phyloP scores from a whole-genome alignment of 768 basidiomycete genomes.

The Calocera cornea region DNA sequence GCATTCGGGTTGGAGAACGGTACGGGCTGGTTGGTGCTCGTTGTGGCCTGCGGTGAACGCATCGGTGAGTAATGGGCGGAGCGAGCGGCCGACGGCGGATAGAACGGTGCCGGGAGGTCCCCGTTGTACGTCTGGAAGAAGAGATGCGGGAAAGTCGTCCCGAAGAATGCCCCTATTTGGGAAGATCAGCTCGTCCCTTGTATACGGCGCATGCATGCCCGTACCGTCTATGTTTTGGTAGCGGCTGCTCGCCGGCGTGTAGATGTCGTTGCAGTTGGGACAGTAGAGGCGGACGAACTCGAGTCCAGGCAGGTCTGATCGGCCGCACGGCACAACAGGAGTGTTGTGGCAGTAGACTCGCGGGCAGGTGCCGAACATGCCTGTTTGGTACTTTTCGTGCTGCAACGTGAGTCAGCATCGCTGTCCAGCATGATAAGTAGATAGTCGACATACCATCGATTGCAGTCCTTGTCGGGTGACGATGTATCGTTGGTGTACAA shows the following conservation, averaged over 20 bases:
- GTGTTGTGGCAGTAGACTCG: constrained; percentile 83
- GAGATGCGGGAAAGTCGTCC: constrained; percentile 94
- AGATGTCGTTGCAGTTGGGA: constrained; percentile 95
- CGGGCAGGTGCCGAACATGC: constrained; percentile 86
- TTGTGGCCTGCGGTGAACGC: constrained; percentile 34
- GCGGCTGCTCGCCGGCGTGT: constrained; percentile 85
- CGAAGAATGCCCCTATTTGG: constrained; percentile 84
- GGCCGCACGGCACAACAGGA: constrained; percentile 87
- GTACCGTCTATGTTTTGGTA: constrained; percentile 92
- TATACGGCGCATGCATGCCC: constrained; percentile 15
- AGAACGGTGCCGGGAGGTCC: constrained; percentile 87
- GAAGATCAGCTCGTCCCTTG: background rate
- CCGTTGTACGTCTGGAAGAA: constrained; percentile 98
- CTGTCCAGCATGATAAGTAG: constrained; percentile 7
- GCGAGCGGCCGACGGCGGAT: constrained; percentile 40
- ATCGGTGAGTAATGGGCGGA: constrained; percentile 41
- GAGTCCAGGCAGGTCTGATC: constrained; percentile 87
- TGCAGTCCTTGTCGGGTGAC: constrained; percentile 86
- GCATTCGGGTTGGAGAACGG: constrained; percentile 80
- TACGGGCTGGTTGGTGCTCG: constrained; percentile 29
- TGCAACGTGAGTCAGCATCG: constrained; percentile 22
- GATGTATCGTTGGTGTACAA: constrained; percentile 96
- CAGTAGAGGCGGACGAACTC: constrained; percentile 98
- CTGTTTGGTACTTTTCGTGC: constrained; percentile 92
- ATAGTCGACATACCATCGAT: constrained; percentile 58